Base-by-base conservation (phyloP, 192 early-diverging fungal species). In the Entomortierella beljakovae region DNA sequence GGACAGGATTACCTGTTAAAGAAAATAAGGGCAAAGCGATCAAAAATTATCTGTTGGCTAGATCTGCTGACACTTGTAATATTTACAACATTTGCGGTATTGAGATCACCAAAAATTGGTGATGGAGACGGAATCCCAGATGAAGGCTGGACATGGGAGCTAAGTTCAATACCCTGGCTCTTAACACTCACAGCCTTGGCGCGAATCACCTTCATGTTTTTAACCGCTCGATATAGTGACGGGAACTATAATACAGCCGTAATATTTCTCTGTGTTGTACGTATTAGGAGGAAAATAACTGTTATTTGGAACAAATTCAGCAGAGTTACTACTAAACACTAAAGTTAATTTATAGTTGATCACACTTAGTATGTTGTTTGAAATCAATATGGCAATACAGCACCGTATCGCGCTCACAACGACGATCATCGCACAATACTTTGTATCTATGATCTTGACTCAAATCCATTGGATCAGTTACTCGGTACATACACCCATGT, bases 401-500 rank as follows among this genome's bases (percentile, higher is more conserved):
- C 67, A 65, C 13, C 60, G 62, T 25, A 40, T 79, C 51, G 53
- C 16, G 29, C 42, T 79, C 50, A 43, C 49, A 10, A 6, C 54
- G 0, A 34, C 49, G 0, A 20, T 70, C 1, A 55, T 79, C 22
- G 51, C 49, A 18, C 75, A 79, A n/a, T 79, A 79, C 40, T 32
- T 35, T 16, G 35, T 70, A 9, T 70, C 75, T 18, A 5, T 70
- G 2, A 5, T 70, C 32, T 23, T 79, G 6, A 70, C 75, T 5
- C 75, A 79, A 26, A n/a, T 79, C 5, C 75, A 79, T 48, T 79
- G 75, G 75, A 79, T 79, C 37, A 53, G 56, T 9, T 79, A 79
- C 26, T 79, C 75, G 2, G 59, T 62, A 6, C 75, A 79, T 50
- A 79, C 75, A 10, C 75, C 75, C 37, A 79, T 79, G 75, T 79